Conservation (phyloP, 202 grass and related monocot genomes). For the Saccharum hybrid region DNA sequence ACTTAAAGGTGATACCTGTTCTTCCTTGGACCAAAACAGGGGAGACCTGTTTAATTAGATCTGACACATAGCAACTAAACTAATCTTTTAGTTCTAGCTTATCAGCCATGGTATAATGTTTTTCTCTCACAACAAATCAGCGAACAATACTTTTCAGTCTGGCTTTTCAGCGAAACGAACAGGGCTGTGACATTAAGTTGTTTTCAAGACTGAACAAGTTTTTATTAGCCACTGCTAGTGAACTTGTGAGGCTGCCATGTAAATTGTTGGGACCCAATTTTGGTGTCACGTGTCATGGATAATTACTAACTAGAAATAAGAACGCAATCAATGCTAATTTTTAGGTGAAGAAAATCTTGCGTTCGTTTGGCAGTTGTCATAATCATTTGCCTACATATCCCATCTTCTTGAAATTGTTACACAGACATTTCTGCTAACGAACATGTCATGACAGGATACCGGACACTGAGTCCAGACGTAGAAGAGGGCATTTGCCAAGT, state of each 20-base stretch:
- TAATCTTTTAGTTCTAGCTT: not conserved
- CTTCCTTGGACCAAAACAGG: constrained; percentile 3
- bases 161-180: too few species aligned
- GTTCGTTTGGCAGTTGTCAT: constrained; percentile 3
- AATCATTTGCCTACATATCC: constrained; percentile 3
- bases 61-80: constrained; percentile 11
- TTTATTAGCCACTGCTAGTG: constrained; percentile 20
- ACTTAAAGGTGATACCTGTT: constrained; percentile 72
- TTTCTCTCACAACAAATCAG: too few species aligned
- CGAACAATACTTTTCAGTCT: too few species aligned
- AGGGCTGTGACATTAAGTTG: not conserved
- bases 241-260: not conserved
- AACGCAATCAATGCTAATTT: constrained; percentile 12
- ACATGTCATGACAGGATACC: constrained; percentile 59
- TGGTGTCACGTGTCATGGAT: not conserved
- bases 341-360: not conserved
- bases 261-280: not conserved
- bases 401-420: not conserved
- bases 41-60: constrained; percentile 12
- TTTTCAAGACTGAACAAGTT: not conserved
- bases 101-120: too few species aligned
- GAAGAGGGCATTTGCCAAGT: constrained; percentile 99
- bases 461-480: constrained; percentile 67
- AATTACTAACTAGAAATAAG: constrained; percentile 8
- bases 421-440: constrained; percentile 16